phyloP scores from a whole-genome alignment of 2,329 filamentous ascomycete genomes.

The Dothiorella sarmentorum region DNA sequence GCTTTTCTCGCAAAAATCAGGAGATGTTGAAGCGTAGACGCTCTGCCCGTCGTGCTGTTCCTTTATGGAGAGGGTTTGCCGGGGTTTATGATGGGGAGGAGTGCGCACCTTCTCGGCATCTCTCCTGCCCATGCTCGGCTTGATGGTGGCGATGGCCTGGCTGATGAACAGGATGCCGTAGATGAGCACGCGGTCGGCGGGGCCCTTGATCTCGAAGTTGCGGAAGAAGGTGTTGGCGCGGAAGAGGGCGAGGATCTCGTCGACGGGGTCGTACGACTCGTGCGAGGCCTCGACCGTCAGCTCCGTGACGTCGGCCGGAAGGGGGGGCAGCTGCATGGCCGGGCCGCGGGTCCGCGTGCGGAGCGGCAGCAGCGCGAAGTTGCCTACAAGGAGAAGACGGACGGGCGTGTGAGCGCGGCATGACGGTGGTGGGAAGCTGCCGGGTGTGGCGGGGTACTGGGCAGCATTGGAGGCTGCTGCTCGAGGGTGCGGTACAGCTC shows the following conservation, averaged over 20 bases:
- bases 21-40: too few species aligned
- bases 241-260: constrained; percentile 90
- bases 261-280: constrained; percentile 93
- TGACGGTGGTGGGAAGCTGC: background rate
- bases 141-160: constrained; percentile 86
- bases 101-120: constrained; percentile 64
- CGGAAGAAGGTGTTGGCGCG: constrained; percentile 98
- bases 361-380: constrained; percentile 91
- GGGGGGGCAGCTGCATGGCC: constrained; percentile 73
- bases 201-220: constrained; percentile 98
- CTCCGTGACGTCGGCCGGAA: constrained; percentile 53
- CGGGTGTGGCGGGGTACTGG: background rate
- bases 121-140: constrained; percentile 63
- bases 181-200: constrained; percentile 88
- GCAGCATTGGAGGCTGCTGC: background rate
- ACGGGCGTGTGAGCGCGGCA: constrained; percentile 4
- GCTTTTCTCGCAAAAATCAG: background rate
- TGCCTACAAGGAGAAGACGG: constrained; percentile 54
- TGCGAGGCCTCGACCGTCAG: constrained; percentile 69
- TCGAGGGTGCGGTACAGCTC: constrained; percentile 1
- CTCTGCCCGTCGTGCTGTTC: too few species aligned
- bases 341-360: constrained; percentile 95
- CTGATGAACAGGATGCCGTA: constrained; percentile 95
- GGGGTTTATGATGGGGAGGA: too few species aligned
- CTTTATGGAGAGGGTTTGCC: too few species aligned